Percentiles rank a stretch among this genome's conserved stretches.
Evolutionary conservation across 441 rosid species (phyloP).

Genomic region (Gossypium schwendimanii): DNA sequence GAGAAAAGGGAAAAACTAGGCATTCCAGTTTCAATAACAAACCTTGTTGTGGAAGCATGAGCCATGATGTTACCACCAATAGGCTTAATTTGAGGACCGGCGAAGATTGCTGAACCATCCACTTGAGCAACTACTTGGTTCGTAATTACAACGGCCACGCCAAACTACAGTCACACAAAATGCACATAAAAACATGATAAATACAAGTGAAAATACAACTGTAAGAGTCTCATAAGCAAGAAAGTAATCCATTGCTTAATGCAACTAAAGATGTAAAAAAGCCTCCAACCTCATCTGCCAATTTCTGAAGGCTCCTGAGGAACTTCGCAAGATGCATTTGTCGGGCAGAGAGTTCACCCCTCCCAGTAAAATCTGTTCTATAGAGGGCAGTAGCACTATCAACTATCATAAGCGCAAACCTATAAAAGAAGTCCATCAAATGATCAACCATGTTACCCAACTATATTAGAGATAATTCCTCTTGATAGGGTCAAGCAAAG

Average conservation of each 20-base stretch:
- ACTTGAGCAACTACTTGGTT: constrained; percentile 99
- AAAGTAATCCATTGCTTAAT: not conserved
- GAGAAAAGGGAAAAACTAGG: not conserved
- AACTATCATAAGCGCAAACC: constrained; percentile 93
- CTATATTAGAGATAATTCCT: not conserved
- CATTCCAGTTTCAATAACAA: not conserved
- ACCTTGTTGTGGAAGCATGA: constrained; percentile 98
- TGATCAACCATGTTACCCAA: not conserved
- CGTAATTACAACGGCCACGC: constrained; percentile 88
- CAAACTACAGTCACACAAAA: constrained; percentile 46
- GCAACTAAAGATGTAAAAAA: not conserved
- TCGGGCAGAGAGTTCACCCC: constrained; percentile 96
- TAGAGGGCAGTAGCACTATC: constrained; percentile 94
- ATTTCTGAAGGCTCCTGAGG: constrained; percentile 85
- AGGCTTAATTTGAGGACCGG: constrained; percentile 93
- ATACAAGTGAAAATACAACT: not conserved
- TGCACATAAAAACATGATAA: not conserved
- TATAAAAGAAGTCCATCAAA: constrained; percentile 25
- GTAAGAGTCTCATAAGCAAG: not conserved
- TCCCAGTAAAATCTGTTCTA: constrained; percentile 92
- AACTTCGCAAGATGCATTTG: constrained; percentile 99
- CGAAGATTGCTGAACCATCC: constrained; percentile 88
- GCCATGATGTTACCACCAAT: constrained; percentile 98
- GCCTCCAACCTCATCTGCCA: constrained; percentile 78
- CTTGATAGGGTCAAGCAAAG: not conserved